These are phyloP conservation scores for Fusarium caatingaense DNA, from an alignment of 2,329 filamentous ascomycete genomes.

Conservation along the genomic window DNA sequence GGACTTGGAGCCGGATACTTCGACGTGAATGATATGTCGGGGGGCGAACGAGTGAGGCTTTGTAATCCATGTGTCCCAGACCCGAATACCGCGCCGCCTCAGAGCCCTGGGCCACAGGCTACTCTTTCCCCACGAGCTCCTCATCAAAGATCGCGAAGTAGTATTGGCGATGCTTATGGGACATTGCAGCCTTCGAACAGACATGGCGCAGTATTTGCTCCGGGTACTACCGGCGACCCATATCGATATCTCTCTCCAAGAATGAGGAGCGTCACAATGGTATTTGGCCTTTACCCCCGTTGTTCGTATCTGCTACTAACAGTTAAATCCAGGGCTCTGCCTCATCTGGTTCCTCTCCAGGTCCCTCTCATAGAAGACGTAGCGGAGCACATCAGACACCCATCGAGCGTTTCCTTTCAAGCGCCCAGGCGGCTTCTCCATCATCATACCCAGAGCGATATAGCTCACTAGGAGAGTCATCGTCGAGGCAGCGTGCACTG, in stretches of 20 bases:
- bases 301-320: slow-evolving; percentile 5
- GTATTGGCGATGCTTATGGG: slow-evolving; percentile 50
- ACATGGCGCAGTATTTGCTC: slow-evolving; percentile 54
- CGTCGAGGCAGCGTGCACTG: slow-evolving; percentile 53
- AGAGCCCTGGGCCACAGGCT: slow-evolving; percentile 53
- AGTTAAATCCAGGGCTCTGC: slow-evolving; percentile 21
- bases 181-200: slow-evolving; percentile 46
- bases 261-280: slow-evolving; percentile 63
- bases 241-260: slow-evolving; percentile 51
- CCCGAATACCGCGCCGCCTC: slow-evolving; percentile 68
- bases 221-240: slow-evolving; percentile 49
- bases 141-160: slow-evolving; percentile 61
- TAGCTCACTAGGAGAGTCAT: slow-evolving; percentile 49
- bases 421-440: slow-evolving; percentile 49
- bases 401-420: slow-evolving; percentile 55
- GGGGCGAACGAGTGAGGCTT: slow-evolving; percentile 68
- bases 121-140: slow-evolving; percentile 51
- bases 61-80: slow-evolving; percentile 73
- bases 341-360: slow-evolving; percentile 41
- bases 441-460: slow-evolving; percentile 50
- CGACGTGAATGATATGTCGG: slow-evolving; percentile 60
- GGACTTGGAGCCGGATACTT: slow-evolving; percentile 55
- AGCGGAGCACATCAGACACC: slow-evolving; percentile 51
- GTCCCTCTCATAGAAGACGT: slow-evolving; percentile 46
- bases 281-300: slow-evolving; percentile 47